These are phyloP conservation scores for Dryas drummondii DNA, from an alignment of 306 rosid genomes.

Conservation along the genomic window DNA sequence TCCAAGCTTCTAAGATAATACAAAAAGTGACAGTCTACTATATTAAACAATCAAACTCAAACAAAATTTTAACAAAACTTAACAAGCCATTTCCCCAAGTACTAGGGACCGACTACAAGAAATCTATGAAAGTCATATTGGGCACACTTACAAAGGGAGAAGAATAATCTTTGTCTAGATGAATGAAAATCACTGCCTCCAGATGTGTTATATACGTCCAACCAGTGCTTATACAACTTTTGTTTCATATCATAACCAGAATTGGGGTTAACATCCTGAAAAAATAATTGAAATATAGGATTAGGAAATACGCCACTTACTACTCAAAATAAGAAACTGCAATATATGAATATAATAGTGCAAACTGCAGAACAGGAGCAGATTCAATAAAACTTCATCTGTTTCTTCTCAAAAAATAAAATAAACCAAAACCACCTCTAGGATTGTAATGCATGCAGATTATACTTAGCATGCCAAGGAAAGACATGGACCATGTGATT, in stretches of 20 bases:
- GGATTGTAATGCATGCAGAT: background rate
- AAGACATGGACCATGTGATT: background rate
- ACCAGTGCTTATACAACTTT: slow-evolving; percentile 73
- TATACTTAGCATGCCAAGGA: background rate
- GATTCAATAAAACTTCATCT: no score
- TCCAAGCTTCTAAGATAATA: background rate
- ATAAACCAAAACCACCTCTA: background rate
- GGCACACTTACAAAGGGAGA: slow-evolving; percentile 73
- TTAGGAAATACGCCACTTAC: background rate
- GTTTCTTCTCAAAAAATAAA: no score
- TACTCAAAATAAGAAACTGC: background rate
- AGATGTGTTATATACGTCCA: slow-evolving; percentile 66
- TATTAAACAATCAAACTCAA: background rate
- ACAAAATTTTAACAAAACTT: background rate
- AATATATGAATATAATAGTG: background rate
- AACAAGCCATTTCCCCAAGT: background rate
- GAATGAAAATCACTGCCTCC: slow-evolving; percentile 63
- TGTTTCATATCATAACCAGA: slow-evolving; percentile 47
- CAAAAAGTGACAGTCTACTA: background rate
- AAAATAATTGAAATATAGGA: background rate
- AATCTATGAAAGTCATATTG: background rate
- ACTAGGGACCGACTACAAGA: background rate
- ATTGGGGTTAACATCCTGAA: slow-evolving; percentile 51
- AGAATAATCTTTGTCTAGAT: slow-evolving; percentile 57
- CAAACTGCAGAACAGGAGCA: background rate